phyloP scores from a whole-genome alignment of 345 rosid species.

The Microthlaspi erraticum region DNA sequence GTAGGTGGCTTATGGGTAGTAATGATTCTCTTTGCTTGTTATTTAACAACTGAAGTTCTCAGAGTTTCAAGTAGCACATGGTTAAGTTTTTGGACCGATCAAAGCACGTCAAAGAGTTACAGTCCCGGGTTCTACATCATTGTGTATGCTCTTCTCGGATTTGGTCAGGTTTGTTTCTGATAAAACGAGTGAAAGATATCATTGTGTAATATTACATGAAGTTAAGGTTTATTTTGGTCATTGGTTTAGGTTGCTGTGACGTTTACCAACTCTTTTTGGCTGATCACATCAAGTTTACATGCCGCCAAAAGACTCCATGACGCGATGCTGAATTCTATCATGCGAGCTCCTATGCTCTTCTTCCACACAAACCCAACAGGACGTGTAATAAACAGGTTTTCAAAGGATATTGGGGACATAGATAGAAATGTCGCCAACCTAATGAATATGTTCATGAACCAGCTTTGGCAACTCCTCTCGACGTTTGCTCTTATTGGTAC shows the following conservation, averaged over 20 bases:
- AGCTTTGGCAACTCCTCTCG: slow-evolving; percentile 85
- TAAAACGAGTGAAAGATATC: slow-evolving; percentile 1
- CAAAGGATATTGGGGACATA: slow-evolving; percentile 91
- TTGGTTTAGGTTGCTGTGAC: slow-evolving; percentile 72
- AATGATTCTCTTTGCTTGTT: slow-evolving; percentile 71
- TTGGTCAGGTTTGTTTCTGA: slow-evolving; percentile 70
- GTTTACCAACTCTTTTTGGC: slow-evolving; percentile 80
- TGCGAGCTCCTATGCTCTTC: slow-evolving; percentile 94
- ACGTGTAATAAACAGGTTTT: slow-evolving; percentile 88
- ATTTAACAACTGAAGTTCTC: slow-evolving; percentile 74
- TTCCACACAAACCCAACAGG: slow-evolving; percentile 95
- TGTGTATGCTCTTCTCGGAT: slow-evolving; percentile 68
- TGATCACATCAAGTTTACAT: slow-evolving; percentile 80
- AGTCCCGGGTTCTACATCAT: slow-evolving; percentile 68
- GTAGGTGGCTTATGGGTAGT: slow-evolving; percentile 93
- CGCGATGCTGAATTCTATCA: slow-evolving; percentile 70
- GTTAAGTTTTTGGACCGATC: slow-evolving; percentile 92
- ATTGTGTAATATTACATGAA: background rate
- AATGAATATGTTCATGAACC: slow-evolving; percentile 76
- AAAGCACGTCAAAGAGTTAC: slow-evolving; percentile 60
- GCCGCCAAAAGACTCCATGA: slow-evolving; percentile 89
- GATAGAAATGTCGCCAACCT: slow-evolving; percentile 77
- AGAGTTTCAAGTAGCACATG: slow-evolving; percentile 89
- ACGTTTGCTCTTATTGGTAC: slow-evolving; percentile 87
- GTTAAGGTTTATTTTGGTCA: slow-evolving; percentile 7